phyloP scores from a whole-genome alignment of 352 stramenopile genomes.

The Globisporangium uncinulatum region DNA sequence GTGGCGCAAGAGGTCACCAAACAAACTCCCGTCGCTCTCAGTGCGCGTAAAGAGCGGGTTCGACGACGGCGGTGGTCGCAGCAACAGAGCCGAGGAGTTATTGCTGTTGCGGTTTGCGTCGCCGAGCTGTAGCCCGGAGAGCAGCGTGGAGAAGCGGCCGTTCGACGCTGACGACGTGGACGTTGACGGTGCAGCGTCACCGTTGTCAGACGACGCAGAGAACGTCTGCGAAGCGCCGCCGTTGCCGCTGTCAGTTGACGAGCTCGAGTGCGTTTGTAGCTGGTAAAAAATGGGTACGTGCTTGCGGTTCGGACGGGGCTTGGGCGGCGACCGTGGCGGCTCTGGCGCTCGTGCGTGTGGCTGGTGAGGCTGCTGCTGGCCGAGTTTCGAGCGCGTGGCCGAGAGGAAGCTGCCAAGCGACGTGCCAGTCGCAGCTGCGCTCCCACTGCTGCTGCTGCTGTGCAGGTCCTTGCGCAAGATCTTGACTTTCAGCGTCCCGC shows the following conservation, averaged over 20 bases:
- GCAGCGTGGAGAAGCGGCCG: conserved; percentile 19
- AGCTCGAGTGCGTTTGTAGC: conserved; percentile 19
- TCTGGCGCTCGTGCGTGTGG: not conserved
- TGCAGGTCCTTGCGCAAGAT: conserved; percentile 54
- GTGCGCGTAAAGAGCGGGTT: conserved; percentile 58
- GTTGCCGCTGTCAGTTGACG: conserved; percentile 26
- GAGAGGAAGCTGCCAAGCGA: conserved; percentile 9
- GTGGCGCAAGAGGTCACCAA: conserved; percentile 45
- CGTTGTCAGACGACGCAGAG: conserved; percentile 25
- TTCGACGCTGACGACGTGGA: conserved; percentile 14
- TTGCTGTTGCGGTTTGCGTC: not conserved
- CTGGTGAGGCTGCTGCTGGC: conserved; percentile 5
- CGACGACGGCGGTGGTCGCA: conserved; percentile 20
- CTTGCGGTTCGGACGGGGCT: conserved; percentile 74
- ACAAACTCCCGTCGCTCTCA: conserved; percentile 41
- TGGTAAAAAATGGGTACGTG: conserved; percentile 84
- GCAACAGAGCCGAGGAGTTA: not conserved
- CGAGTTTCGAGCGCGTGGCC: not conserved
- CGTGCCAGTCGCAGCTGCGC: not conserved
- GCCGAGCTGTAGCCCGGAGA: conserved; percentile 28
- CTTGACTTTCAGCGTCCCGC: conserved; percentile 71
- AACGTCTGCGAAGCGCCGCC: conserved; percentile 19
- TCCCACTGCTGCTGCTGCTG: not conserved
- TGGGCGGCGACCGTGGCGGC: conserved; percentile 41
- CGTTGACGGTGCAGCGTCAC: conserved; percentile 13